Evolutionary conservation across 108 stramenopile species (phyloP).

Genomic region (Stephanodiscus minutulus): DNA sequence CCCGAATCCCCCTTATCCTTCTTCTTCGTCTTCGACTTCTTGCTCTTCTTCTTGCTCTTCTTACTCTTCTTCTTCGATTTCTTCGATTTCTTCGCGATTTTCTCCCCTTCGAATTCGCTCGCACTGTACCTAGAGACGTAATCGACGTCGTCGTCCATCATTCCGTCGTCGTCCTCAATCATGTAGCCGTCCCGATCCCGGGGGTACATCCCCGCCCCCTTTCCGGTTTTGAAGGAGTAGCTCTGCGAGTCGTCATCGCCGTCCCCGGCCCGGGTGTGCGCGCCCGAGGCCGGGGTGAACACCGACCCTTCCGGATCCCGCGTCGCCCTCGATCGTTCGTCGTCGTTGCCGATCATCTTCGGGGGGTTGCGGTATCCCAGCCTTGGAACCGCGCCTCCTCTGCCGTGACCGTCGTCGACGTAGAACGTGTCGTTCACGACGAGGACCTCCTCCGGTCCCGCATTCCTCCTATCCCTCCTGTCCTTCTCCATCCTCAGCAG

Average conservation of each 20-base stretch:
- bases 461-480: constrained; percentile 27
- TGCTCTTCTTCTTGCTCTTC: constrained; percentile 8
- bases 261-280: too few species aligned
- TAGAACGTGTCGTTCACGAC: constrained; percentile 21
- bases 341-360: not conserved
- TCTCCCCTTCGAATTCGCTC: not conserved
- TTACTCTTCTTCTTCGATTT: not conserved
- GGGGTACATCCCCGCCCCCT: not conserved
- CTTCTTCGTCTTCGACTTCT: constrained; percentile 9
- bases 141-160: too few species aligned
- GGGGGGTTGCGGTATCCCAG: not conserved
- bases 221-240: too few species aligned
- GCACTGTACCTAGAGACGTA: not conserved
- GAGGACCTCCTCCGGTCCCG: constrained; percentile 34
- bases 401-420: not conserved
- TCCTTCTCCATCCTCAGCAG: constrained; percentile 32
- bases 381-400: not conserved
- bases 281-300: not conserved
- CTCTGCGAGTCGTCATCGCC: not conserved
- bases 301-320: not conserved
- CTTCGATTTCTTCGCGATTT: not conserved
- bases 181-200: not conserved
- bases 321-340: not conserved
- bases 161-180: not conserved
- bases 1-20: constrained; percentile 1